Evolutionary conservation across 331 rosid genomes (phyloP).

Genomic region (Malus hybrid): DNA sequence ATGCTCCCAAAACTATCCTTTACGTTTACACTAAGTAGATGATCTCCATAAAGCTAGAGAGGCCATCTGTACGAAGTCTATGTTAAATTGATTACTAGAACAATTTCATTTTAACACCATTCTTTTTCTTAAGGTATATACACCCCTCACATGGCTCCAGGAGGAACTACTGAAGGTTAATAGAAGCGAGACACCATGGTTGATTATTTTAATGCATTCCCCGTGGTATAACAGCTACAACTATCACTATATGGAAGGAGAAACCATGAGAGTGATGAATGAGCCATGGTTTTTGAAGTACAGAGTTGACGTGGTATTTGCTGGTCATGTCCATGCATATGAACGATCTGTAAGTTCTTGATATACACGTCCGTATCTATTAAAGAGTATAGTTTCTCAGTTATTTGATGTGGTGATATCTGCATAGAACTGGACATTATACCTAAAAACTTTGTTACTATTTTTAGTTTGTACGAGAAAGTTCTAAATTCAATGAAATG

Average conservation of each 20-base stretch:
- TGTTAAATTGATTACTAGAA: background rate
- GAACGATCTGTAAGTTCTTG: constrained; percentile 49
- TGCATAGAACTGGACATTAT: background rate
- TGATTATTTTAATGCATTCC: background rate
- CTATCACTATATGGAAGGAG: constrained; percentile 78
- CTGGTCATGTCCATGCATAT: constrained; percentile 85
- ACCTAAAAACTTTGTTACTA: background rate
- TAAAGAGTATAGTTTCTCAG: constrained; percentile 1
- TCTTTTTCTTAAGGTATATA: constrained; percentile 44
- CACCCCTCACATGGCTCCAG: constrained; percentile 67
- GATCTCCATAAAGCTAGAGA: background rate
- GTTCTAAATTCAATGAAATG: background rate
- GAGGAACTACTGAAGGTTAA: constrained; percentile 55
- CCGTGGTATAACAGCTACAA: constrained; percentile 28
- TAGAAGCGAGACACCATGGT: constrained; percentile 74
- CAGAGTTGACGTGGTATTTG: constrained; percentile 73
- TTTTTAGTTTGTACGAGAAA: background rate
- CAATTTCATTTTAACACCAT: background rate
- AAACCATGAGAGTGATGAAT: constrained; percentile 63
- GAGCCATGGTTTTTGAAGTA: constrained; percentile 66
- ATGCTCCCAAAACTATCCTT: background rate
- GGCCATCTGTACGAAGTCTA: background rate
- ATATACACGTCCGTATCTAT: background rate
- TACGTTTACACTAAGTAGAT: background rate
- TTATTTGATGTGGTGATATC: background rate